phyloP scores from a whole-genome alignment of 345 rosid genomes.

The Lepidium aucheri region DNA sequence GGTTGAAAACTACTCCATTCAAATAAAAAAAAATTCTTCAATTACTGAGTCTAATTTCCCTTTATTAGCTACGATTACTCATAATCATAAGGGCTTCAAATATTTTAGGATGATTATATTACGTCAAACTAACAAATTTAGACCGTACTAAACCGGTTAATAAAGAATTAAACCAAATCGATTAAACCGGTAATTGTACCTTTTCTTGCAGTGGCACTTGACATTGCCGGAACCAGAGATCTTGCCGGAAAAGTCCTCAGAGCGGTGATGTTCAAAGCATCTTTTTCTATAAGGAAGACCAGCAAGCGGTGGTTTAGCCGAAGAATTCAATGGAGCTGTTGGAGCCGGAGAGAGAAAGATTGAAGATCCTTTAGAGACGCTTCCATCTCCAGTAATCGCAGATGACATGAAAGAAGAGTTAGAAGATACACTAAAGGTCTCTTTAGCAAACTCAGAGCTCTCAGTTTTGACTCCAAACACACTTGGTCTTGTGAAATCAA shows the following conservation, averaged over 20 bases:
- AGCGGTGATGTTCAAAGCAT: slow-evolving; percentile 52
- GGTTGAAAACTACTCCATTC: too few relatives aligned
- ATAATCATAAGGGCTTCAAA: background rate
- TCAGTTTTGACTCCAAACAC: slow-evolving; percentile 32
- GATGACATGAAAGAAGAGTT: slow-evolving; percentile 84
- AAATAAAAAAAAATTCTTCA: too few relatives aligned
- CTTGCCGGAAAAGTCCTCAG: slow-evolving; percentile 42
- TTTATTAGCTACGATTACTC: background rate
- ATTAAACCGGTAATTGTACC: slow-evolving; percentile 31
- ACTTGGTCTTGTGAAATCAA: slow-evolving; percentile 63
- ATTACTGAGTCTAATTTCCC: too few relatives aligned
- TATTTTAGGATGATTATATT: background rate
- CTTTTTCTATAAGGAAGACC: slow-evolving; percentile 52
- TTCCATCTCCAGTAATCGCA: slow-evolving; percentile 84
- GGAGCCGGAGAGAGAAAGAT: slow-evolving; percentile 42
- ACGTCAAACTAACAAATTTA: background rate
- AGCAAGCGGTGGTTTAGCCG: slow-evolving; percentile 66
- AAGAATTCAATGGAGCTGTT: slow-evolving; percentile 32
- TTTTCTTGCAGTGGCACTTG: slow-evolving; percentile 85
- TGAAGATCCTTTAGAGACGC: slow-evolving; percentile 75
- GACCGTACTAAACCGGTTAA: background rate
- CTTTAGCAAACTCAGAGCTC: slow-evolving; percentile 49
- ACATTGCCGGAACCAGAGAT: slow-evolving; percentile 50
- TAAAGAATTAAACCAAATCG: background rate
- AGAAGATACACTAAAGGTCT: slow-evolving; percentile 58